These are phyloP conservation scores for Quercus cerris DNA, from an alignment of 306 rosid species.

Conservation along the genomic window DNA sequence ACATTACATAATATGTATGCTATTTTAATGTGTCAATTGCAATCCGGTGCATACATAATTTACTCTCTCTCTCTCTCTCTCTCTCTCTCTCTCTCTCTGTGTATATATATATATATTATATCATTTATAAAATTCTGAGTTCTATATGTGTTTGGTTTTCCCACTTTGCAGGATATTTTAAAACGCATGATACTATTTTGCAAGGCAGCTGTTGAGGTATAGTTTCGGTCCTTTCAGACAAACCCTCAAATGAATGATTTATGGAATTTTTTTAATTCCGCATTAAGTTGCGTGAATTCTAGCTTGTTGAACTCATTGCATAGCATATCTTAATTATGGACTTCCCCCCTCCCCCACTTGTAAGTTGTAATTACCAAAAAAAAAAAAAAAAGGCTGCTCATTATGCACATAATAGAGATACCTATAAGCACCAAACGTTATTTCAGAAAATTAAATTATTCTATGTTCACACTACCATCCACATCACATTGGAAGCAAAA, in stretches of 20 bases:
- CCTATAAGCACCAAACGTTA: neutral
- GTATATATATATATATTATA: neutral
- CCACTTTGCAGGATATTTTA: conserved; percentile 69
- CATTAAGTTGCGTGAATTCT: neutral
- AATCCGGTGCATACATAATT: neutral
- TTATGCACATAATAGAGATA: neutral
- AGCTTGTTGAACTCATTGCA: neutral
- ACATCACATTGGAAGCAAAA: conserved; percentile 3
- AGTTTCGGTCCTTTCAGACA: neutral
- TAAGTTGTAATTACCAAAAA: too few relatives aligned
- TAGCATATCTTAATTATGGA: neutral
- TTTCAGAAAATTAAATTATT: neutral
- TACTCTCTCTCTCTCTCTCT: neutral
- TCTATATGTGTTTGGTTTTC: conserved; percentile 31
- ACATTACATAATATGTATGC: neutral
- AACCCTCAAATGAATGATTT: neutral
- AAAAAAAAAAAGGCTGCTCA: neutral
- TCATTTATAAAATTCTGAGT: conserved; percentile 25
- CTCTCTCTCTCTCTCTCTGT: neutral
- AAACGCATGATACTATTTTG: conserved; percentile 90
- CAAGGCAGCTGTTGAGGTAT: conserved; percentile 94
- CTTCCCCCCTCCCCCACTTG: too few relatives aligned
- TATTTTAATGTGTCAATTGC: too few relatives aligned
- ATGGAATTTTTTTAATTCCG: neutral
- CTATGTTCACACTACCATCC: neutral